Base-by-base conservation (phyloP, 768 basidiomycete species). In the Cystobasidium ongulense region DNA sequence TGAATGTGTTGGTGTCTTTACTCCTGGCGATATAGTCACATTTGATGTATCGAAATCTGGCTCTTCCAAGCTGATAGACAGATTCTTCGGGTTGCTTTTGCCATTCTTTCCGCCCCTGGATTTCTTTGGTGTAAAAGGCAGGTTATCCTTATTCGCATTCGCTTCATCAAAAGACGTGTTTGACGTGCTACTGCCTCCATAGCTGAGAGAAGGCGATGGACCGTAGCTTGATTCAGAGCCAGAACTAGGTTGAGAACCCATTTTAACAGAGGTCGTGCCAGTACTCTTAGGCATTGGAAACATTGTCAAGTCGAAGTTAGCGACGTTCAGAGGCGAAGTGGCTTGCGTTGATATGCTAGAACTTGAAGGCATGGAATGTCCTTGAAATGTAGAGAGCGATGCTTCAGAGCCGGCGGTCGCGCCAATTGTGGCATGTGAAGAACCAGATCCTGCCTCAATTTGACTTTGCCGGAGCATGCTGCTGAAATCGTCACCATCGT, bases 131-230 rank as follows among this genome's bases (percentile, higher is more conserved):
- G 63, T 43, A 18, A 38, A 38, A 8, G 18, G 11, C 63, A 64
- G 17, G 13, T 27, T 25, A 43, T 64, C 63, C 38, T 64, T 64
- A 35, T 27, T 27, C 2, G 18, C 63, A n/a, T 64, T 64, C 1
- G 65, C 17, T 8, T 71, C 68, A n/a, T 71, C 68, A 52, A 59
- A 54, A 33, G 68, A 71, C 1, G 52, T 71, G 39, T 71, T 71
- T 3, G 68, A 71, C 2, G 53, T 59, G 38, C 68, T 71, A 36
- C 68, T 71, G 11, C 54, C 68, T n/a, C 68, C 68, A 36, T 71
- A 71, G 52, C 36, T 39, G 8, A 71, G 31, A 3, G 68, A 36
- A 31, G 68, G 68, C 18, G 53, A 57, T 7, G 68, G 68, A 8
- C 68, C 68, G 8, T 46, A 31, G 10, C 27, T 36, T 64, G 63